A percentile compares a stretch with the other conserved stretches of the same genome.
These are phyloP conservation scores for Beauveria sp. DNA, from an alignment of 2,329 filamentous ascomycete genomes.

Conservation along the genomic window DNA sequence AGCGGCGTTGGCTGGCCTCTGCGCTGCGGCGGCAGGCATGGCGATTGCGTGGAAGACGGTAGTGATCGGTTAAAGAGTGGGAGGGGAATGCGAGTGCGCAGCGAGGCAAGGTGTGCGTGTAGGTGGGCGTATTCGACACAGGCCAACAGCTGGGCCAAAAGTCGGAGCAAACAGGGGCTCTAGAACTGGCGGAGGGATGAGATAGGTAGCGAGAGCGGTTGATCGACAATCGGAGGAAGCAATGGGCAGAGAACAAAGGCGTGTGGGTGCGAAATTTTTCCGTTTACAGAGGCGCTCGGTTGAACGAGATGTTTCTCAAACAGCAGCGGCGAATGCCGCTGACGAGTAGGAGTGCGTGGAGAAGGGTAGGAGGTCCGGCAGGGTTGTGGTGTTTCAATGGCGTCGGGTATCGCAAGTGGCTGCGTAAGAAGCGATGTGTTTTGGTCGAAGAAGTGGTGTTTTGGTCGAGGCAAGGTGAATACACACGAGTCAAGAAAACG, in stretches of 20 bases:
- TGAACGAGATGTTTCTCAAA: slow-evolving; percentile 5
- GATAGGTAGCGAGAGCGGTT: not conserved
- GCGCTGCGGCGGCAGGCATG: slow-evolving; percentile 21
- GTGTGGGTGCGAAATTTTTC: not conserved
- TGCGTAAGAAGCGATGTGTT: not conserved
- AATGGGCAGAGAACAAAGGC: not conserved
- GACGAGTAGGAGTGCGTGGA: not conserved
- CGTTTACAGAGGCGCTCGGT: not conserved
- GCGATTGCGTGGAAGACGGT: not conserved
- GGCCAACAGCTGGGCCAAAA: not conserved
- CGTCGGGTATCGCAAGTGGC: not conserved
- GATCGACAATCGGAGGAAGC: not conserved
- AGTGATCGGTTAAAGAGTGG: not conserved
- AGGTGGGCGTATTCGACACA: not conserved
- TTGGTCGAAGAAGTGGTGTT: not conserved
- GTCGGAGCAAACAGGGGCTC: not conserved
- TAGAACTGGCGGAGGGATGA: not conserved
- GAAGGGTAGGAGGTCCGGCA: not conserved
- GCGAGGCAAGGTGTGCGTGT: not conserved
- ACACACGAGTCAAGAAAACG: not conserved
- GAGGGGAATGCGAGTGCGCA: not conserved
- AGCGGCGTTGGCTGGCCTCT: slow-evolving; percentile 26
- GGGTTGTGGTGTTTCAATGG: not conserved
- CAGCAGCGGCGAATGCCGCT: not conserved
- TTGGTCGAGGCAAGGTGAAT: not conserved